Evolutionary conservation across 805 yeast genomes (phyloP).

Genomic region (Clavispora fructus): DNA sequence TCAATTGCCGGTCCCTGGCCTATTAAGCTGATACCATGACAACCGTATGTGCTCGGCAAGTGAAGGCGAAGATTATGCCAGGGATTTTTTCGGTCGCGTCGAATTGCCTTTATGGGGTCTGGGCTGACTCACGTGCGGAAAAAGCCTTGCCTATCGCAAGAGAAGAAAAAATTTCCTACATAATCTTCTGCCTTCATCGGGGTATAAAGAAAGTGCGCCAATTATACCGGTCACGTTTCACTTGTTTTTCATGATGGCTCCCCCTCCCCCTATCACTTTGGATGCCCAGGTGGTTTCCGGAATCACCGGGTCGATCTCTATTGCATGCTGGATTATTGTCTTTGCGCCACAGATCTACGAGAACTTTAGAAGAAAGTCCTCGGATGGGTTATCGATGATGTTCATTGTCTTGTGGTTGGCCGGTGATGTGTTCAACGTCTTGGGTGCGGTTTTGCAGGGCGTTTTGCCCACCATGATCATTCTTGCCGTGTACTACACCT

Average conservation of each 20-base stretch:
- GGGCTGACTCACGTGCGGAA: conserved; percentile 1
- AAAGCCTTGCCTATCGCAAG: neutral
- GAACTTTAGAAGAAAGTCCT: conserved; percentile 74
- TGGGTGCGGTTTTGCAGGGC: conserved; percentile 87
- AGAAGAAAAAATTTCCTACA: neutral
- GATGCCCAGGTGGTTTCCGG: conserved; percentile 73
- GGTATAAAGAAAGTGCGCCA: neutral
- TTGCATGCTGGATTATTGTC: conserved; percentile 97
- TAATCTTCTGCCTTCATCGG: neutral
- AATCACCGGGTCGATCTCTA: conserved; percentile 79
- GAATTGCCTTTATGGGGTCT: neutral
- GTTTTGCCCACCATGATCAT: conserved; percentile 93
- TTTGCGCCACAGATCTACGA: conserved; percentile 96
- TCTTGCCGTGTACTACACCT: conserved; percentile 85
- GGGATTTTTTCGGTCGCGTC: neutral
- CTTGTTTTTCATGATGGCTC: conserved; percentile 33
- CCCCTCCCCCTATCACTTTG: conserved; percentile 61
- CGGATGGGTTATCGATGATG: conserved; percentile 84
- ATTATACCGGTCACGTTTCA: neutral
- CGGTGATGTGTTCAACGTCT: conserved; percentile 89
- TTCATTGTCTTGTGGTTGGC: conserved; percentile 88
- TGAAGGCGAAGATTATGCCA: neutral
- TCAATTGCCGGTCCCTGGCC: no score
- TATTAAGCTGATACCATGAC: no score
- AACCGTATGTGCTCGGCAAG: neutral